Conservation (phyloP, 495 filamentous ascomycete genomes). For the Neurospora sp. region DNA sequence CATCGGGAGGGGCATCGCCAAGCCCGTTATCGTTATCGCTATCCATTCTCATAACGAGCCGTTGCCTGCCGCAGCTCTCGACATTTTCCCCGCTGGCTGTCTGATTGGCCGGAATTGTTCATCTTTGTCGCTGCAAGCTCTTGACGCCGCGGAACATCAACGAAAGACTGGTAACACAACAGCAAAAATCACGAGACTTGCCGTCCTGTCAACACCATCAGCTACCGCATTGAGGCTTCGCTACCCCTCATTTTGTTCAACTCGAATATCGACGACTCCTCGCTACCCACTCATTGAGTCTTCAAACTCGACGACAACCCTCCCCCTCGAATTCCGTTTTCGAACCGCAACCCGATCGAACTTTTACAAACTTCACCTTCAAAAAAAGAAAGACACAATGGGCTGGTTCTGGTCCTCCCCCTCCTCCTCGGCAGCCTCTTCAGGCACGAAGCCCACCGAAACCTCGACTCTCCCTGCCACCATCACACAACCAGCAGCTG, state of each 20-base stretch:
- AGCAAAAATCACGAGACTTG: background rate
- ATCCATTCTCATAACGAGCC: background rate
- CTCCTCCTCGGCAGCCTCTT: constrained; percentile 13
- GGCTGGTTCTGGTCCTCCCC: constrained; percentile 41
- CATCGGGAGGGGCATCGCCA: background rate
- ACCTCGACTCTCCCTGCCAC: constrained; percentile 3
- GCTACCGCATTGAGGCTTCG: background rate
- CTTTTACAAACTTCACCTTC: background rate
- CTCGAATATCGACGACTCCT: background rate
- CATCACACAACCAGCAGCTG: constrained; percentile 4
- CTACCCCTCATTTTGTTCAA: background rate
- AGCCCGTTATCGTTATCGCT: background rate
- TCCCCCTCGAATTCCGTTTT: background rate
- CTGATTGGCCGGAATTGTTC: background rate
- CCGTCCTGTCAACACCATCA: background rate
- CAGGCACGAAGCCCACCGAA: constrained; percentile 11
- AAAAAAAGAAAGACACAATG: constrained; percentile 25
- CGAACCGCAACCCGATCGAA: background rate
- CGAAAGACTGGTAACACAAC: background rate
- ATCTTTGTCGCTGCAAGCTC: background rate
- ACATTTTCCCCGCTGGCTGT: background rate
- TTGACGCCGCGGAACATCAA: background rate
- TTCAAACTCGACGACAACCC: background rate
- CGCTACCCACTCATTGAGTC: background rate
- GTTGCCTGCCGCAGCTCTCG: background rate